Base-by-base conservation (phyloP, 169 alveolate genomes). In the Nephromyces sp. region DNA sequence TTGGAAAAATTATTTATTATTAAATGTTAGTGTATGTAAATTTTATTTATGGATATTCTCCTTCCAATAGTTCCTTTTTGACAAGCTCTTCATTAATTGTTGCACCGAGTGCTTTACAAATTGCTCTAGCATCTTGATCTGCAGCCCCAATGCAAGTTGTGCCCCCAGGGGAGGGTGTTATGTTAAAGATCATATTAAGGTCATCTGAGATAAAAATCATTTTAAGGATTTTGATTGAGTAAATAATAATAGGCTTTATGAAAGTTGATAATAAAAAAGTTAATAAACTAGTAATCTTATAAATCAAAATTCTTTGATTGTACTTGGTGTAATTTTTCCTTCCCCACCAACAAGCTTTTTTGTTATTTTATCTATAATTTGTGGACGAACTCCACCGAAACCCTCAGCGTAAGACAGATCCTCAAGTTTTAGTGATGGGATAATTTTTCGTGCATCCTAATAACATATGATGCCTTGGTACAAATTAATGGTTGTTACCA, bases 161-260 rank as follows among this genome's bases (percentile, higher is more conserved):
- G 35, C 92, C 93, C 2, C 93, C 93, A 1, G 93, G 93, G 6
- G 93, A 88, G 29, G 93, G 90, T 0, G 93, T 86, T 31, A 88
- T 81, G 72, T 88, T 88, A 80, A 87, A 88, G 2, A 88, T 87
- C 52, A 86, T 80, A 22, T 89, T n/a, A 88, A 25, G 83, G 84
- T 21, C 90, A 88, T 63, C 87, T 32, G 24, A 43, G 57, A 43
- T 15, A 43, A n/a, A n/a, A n/a, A n/a, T n/a, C n/a, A n/a, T n/a
- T n/a, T n/a, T n/a, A n/a, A n/a, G n/a, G n/a, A n/a, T n/a, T n/a
- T n/a, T n/a, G 29, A 15, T 8, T n/a, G 63, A 24, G n/a, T 8
- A 15, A 62, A 53, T n/a, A 15, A 53, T 62, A 15, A 15, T 15
- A 62, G 43, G 43, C 8, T 53, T 21, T n/a, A 15, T 8, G 29